phyloP scores from a whole-genome alignment of 148 eudicot genomes.

The Rhododendron kiyosumense region DNA sequence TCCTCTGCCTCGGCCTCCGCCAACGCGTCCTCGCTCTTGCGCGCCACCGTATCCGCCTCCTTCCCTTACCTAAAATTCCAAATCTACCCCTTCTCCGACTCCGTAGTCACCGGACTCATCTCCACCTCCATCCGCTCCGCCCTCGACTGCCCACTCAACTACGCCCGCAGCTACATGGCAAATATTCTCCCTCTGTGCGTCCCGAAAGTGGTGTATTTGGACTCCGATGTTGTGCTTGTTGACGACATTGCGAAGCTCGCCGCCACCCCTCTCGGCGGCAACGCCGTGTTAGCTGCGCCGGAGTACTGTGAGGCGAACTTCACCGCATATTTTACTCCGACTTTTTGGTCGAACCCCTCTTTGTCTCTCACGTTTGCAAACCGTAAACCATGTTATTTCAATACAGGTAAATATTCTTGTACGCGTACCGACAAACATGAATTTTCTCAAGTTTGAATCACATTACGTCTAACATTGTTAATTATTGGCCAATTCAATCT shows the following conservation, averaged over 20 bases:
- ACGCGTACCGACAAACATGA: neutral
- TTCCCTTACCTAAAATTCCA: slow-evolving; percentile 62
- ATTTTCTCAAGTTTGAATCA: too few species aligned
- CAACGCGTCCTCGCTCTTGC: slow-evolving; percentile 36
- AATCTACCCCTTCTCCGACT: slow-evolving; percentile 51
- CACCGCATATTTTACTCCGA: slow-evolving; percentile 47
- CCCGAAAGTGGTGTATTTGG: slow-evolving; percentile 44
- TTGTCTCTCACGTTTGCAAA: slow-evolving; percentile 42
- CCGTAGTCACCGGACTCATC: slow-evolving; percentile 50
- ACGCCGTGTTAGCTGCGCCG: slow-evolving; percentile 49
- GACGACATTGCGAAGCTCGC: slow-evolving; percentile 40
- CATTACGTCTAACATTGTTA: too few species aligned
- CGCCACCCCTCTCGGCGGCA: slow-evolving; percentile 16
- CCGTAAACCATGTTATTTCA: slow-evolving; percentile 65
- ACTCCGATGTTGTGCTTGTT: slow-evolving; percentile 52
- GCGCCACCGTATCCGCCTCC: slow-evolving; percentile 37
- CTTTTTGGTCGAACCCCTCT: slow-evolving; percentile 58
- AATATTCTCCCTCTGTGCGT: slow-evolving; percentile 47
- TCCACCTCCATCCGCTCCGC: slow-evolving; percentile 88
- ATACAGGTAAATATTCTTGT: slow-evolving; percentile 20
- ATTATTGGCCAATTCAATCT: too few species aligned
- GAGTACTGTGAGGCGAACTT: slow-evolving; percentile 78
- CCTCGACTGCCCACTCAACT: slow-evolving; percentile 73
- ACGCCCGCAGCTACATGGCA: slow-evolving; percentile 49
- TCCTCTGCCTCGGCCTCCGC: slow-evolving; percentile 28